Conservation (phyloP, 2,329 filamentous ascomycete genomes). For the Dendrostoma leiphaemia region DNA sequence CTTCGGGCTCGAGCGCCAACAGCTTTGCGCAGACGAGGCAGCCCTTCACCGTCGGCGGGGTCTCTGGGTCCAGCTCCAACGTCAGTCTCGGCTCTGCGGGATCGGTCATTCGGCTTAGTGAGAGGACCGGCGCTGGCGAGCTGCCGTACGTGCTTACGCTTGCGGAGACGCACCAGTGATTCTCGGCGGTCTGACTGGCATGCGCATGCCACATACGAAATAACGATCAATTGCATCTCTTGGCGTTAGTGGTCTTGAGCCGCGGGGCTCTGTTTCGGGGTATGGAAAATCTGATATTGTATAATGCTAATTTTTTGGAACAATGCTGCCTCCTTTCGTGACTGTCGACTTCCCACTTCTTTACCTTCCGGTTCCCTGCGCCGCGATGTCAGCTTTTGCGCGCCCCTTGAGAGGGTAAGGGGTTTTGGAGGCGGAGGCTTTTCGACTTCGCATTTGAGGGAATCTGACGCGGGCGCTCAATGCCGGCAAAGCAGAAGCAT, state of each 20-base stretch:
- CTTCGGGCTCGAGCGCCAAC: constrained; percentile 31
- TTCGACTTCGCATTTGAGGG: too few relatives aligned
- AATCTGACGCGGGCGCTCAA: too few relatives aligned
- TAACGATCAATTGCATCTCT: neutral
- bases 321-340: neutral
- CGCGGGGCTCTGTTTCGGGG: neutral
- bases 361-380: too few relatives aligned
- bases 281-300: neutral
- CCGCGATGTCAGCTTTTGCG: too few relatives aligned
- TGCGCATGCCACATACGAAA: neutral
- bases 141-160: constrained; percentile 39
- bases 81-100: constrained; percentile 24
- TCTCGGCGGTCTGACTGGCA: neutral
- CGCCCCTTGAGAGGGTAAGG: too few relatives aligned
- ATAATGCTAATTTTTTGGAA: constrained; percentile 8
- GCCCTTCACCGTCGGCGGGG: constrained; percentile 35
- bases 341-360: neutral
- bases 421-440: too few relatives aligned
- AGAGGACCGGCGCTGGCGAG: constrained; percentile 29
- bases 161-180: constrained; percentile 3
- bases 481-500: too few relatives aligned
- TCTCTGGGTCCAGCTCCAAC: constrained; percentile 35
- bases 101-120: constrained; percentile 50
- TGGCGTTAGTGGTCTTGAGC: neutral
- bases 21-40: constrained; percentile 43